Evolutionary conservation across 331 rosid species (phyloP).

Genomic region (Stylosanthes scabra): DNA sequence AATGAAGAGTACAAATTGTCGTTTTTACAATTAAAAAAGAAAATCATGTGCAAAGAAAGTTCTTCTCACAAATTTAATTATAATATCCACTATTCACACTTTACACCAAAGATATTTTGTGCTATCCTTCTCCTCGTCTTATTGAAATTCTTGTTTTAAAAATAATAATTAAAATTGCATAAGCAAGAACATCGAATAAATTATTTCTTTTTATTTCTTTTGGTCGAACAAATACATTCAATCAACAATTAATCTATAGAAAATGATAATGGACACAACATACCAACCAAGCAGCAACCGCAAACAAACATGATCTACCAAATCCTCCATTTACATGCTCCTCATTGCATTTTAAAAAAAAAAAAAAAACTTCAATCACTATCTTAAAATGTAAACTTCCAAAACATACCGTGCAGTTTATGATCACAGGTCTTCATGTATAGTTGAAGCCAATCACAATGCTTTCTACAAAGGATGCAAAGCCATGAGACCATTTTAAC

Average conservation of each 20-base stretch:
- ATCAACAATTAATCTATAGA: slow-evolving; percentile 28
- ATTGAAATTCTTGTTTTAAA: too few species aligned
- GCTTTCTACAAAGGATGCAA: slow-evolving; percentile 23
- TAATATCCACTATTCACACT: background rate
- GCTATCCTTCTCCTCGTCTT: too few species aligned
- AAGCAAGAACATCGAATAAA: slow-evolving; percentile 29
- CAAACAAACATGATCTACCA: slow-evolving; percentile 29
- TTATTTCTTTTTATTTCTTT: slow-evolving; percentile 20
- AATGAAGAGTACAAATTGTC: too few species aligned
- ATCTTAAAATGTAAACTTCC: slow-evolving; percentile 9
- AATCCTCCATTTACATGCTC: slow-evolving; percentile 33
- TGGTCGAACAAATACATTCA: slow-evolving; percentile 24
- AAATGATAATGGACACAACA: slow-evolving; percentile 30
- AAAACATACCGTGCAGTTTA: slow-evolving; percentile 7
- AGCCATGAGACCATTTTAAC: slow-evolving; percentile 27
- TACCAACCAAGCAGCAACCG: slow-evolving; percentile 16
- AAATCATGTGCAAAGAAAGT: too few species aligned
- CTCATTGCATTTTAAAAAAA: background rate
- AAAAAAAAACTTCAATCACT: slow-evolving; percentile 14
- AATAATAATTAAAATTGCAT: background rate
- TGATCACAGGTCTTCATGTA: slow-evolving; percentile 20
- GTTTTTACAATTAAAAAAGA: too few species aligned
- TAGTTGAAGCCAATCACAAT: slow-evolving; percentile 7
- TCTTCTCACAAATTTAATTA: too few species aligned
- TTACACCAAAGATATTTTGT: too few species aligned